Evolutionary conservation across 257 asterid genomes (phyloP).

Genomic region (Eucommia ulmoides): DNA sequence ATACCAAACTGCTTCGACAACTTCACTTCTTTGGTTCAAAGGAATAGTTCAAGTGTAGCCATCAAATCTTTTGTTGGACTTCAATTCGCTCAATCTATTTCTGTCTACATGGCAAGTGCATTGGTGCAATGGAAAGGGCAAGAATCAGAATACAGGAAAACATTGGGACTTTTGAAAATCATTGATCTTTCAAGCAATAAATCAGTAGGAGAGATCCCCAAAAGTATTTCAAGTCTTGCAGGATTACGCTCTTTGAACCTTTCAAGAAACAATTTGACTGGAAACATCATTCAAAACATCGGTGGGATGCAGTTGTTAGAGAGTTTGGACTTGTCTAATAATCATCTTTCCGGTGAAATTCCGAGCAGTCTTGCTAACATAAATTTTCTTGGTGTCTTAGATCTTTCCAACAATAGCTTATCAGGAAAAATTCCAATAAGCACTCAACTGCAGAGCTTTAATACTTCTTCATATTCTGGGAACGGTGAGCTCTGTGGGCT

Average conservation of each 20-base stretch:
- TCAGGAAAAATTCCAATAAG: conserved; percentile 15
- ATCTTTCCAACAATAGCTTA: conserved; percentile 25
- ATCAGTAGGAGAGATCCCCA: conserved; percentile 17
- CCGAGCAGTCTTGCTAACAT: conserved; percentile 11
- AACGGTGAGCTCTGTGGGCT: conserved; percentile 9
- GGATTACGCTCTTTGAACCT: conserved; percentile 15
- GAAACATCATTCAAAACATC: conserved; percentile 4
- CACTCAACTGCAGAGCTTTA: neutral
- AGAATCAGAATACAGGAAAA: conserved; percentile 5
- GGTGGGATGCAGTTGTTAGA: conserved; percentile 1
- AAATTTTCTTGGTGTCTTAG: conserved; percentile 15
- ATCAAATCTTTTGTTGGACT: neutral
- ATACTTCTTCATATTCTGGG: conserved; percentile 1
- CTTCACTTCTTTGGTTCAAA: conserved; percentile 10
- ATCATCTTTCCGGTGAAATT: conserved; percentile 20
- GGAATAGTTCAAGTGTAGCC: neutral
- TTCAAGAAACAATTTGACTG: conserved; percentile 9
- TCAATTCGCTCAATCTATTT: no score
- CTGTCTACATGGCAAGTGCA: conserved; percentile 7
- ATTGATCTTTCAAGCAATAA: conserved; percentile 22
- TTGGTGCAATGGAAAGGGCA: conserved; percentile 19
- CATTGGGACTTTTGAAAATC: conserved; percentile 12
- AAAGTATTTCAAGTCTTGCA: conserved; percentile 17
- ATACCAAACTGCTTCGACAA: conserved; percentile 21
- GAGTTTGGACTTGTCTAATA: conserved; percentile 16